Evolutionary conservation across 495 filamentous ascomycete genomes (phyloP).

Genomic region (Hypoxylon perforatum): DNA sequence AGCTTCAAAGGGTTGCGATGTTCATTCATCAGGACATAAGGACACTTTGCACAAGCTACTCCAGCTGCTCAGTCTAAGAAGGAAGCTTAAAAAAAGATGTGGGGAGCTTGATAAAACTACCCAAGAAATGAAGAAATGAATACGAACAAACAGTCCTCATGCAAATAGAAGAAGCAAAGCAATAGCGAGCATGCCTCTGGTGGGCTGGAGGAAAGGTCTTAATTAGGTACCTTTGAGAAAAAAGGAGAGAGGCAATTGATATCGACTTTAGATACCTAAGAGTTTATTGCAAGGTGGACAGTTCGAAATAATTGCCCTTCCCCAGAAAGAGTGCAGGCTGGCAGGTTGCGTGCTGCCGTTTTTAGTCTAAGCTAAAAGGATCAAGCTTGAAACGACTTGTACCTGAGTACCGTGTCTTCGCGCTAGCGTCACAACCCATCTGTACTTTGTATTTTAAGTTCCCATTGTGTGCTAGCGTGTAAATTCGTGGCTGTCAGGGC

Average conservation of each 20-base stretch:
- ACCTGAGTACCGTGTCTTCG: slow-evolving; percentile 18
- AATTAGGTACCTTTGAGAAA: slow-evolving; percentile 11
- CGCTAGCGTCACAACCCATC: slow-evolving; percentile 17
- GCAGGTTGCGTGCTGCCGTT: not conserved
- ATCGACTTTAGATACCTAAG: too few species aligned
- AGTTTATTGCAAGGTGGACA: slow-evolving; percentile 9
- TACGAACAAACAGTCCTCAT: slow-evolving; percentile 1
- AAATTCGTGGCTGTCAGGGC: not conserved
- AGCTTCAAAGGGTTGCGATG: slow-evolving; percentile 17
- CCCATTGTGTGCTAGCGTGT: slow-evolving; percentile 8
- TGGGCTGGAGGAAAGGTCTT: slow-evolving; percentile 2
- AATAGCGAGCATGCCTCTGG: slow-evolving; percentile 7
- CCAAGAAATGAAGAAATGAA: slow-evolving; percentile 7
- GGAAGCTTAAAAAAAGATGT: slow-evolving; percentile 34
- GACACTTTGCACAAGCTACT: slow-evolving; percentile 49
- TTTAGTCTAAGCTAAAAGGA: slow-evolving; percentile 19
- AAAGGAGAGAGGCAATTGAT: not conserved
- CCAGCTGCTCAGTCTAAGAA: slow-evolving; percentile 11
- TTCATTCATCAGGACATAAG: too few species aligned
- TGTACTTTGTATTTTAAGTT: slow-evolving; percentile 26
- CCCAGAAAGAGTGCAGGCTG: slow-evolving; percentile 9
- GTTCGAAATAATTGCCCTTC: slow-evolving; percentile 12
- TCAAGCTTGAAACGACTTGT: slow-evolving; percentile 28
- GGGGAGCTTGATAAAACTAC: slow-evolving; percentile 33
- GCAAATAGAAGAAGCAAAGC: slow-evolving; percentile 10